A percentile compares a stretch with the other conserved stretches of the same genome.
Conservation (phyloP, 2,329 filamentous ascomycete genomes). For the Curvularia spicifera region DNA sequence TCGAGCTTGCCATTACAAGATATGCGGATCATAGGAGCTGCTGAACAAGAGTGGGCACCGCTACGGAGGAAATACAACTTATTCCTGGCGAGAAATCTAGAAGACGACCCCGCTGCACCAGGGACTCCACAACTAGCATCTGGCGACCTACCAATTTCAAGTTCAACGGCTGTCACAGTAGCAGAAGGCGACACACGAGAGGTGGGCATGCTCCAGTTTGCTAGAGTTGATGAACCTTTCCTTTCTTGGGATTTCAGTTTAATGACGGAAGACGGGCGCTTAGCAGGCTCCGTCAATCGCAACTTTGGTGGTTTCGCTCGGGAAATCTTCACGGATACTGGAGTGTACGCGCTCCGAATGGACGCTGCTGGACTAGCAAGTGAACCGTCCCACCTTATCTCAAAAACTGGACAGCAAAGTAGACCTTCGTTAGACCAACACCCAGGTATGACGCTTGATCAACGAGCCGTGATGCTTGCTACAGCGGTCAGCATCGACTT, state of each 20-base stretch:
- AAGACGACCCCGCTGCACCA: conserved; percentile 43
- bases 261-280: conserved; percentile 55
- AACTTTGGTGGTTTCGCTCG: conserved; percentile 68
- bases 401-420: conserved; percentile 44
- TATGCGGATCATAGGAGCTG: conserved; percentile 69
- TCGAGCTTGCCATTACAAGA: conserved; percentile 61
- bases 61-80: conserved; percentile 69
- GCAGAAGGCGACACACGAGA: conserved; percentile 43
- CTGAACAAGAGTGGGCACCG: conserved; percentile 69
- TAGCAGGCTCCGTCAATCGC: conserved; percentile 68
- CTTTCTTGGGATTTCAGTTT: conserved; percentile 70
- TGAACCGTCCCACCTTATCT: conserved; percentile 50
- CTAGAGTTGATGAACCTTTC: conserved; percentile 67
- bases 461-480: conserved; percentile 70
- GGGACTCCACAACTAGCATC: conserved; percentile 52
- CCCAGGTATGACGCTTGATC: conserved; percentile 68
- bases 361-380: conserved; percentile 60
- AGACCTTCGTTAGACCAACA: conserved; percentile 26
- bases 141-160: conserved; percentile 57
- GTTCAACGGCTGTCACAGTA: conserved; percentile 55
- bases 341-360: conserved; percentile 69
- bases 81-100: conserved; percentile 62
- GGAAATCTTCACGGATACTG: conserved; percentile 70
- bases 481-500: conserved; percentile 71
- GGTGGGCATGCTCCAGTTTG: conserved; percentile 65